Percentiles rank a stretch among this genome's conserved stretches.
Conservation (phyloP, 2,329 filamentous ascomycete genomes). For the Trichophyton simii region DNA sequence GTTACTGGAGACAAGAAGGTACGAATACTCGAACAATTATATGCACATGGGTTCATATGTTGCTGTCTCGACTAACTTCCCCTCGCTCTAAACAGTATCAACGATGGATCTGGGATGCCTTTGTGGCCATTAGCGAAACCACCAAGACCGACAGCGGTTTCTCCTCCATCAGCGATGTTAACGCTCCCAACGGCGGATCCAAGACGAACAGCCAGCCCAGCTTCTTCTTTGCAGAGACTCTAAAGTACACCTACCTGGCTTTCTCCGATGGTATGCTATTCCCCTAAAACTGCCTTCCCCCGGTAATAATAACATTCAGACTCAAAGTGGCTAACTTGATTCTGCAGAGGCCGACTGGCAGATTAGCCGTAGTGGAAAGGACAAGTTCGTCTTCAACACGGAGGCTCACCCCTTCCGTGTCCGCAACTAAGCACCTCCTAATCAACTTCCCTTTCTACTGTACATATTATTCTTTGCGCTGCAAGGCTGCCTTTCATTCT, state of each 20-base stretch:
- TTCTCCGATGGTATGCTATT: constrained; percentile 30
- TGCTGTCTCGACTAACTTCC: neutral
- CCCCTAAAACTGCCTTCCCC: neutral
- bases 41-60: neutral
- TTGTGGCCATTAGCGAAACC: constrained; percentile 52
- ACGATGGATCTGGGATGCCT: constrained; percentile 74
- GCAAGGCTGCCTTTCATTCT: neutral
- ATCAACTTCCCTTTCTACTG: neutral
- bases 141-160: constrained; percentile 56
- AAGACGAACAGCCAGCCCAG: constrained; percentile 66
- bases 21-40: constrained; percentile 1
- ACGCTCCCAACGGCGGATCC: constrained; percentile 46
- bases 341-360: constrained; percentile 47
- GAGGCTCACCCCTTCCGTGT: constrained; percentile 49
- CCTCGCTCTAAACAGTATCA: constrained; percentile 44
- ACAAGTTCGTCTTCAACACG: constrained; percentile 51
- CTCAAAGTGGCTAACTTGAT: neutral
- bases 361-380: constrained; percentile 37
- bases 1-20: constrained; percentile 56
- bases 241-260: constrained; percentile 74
- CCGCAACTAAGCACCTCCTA: neutral
- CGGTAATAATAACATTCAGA: neutral
- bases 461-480: neutral
- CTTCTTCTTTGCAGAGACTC: constrained; percentile 75
- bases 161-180: constrained; percentile 54